Conservation (phyloP, 2,329 filamentous ascomycete genomes). For the Decorospora gaudefroyi region DNA sequence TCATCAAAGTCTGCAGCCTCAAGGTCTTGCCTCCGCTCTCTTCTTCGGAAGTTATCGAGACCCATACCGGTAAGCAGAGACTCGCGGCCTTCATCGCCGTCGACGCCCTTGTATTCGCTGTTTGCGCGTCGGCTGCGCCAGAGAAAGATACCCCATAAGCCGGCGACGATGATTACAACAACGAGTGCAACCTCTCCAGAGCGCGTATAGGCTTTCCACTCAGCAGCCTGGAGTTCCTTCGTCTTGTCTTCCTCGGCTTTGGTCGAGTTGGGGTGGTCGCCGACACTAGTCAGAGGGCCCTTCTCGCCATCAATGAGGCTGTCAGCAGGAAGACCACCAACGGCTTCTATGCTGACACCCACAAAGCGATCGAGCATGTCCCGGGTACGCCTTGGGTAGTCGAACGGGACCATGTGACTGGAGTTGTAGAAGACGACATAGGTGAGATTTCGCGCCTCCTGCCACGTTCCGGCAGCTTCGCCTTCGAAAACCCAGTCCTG, state of each 20-base stretch:
- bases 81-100: slow-evolving; percentile 51
- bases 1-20: slow-evolving; percentile 68
- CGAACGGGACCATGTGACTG: slow-evolving; percentile 98
- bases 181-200: slow-evolving; percentile 85
- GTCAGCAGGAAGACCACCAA: slow-evolving; percentile 79
- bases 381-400: slow-evolving; percentile 80
- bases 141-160: slow-evolving; percentile 73
- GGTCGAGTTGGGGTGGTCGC: slow-evolving; percentile 71
- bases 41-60: slow-evolving; percentile 54
- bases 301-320: slow-evolving; percentile 85
- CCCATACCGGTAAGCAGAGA: slow-evolving; percentile 52
- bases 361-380: slow-evolving; percentile 99
- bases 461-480: slow-evolving; percentile 86
- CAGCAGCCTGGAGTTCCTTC: slow-evolving; percentile 77
- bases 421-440: slow-evolving; percentile 96
- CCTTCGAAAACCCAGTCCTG: slow-evolving; percentile 94
- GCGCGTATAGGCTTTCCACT: slow-evolving; percentile 86
- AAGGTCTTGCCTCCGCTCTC: slow-evolving; percentile 55
- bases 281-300: slow-evolving; percentile 75
- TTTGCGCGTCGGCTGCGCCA: slow-evolving; percentile 56
- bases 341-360: slow-evolving; percentile 84
- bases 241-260: slow-evolving; percentile 68
- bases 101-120: slow-evolving; percentile 52
- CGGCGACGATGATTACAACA: slow-evolving; percentile 74
- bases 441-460: slow-evolving; percentile 90